A percentile compares a stretch with the other conserved stretches of the same genome.
These are phyloP conservation scores for Aspergillus egyptiacus DNA, from an alignment of 495 filamentous ascomycete species.

Conservation along the genomic window DNA sequence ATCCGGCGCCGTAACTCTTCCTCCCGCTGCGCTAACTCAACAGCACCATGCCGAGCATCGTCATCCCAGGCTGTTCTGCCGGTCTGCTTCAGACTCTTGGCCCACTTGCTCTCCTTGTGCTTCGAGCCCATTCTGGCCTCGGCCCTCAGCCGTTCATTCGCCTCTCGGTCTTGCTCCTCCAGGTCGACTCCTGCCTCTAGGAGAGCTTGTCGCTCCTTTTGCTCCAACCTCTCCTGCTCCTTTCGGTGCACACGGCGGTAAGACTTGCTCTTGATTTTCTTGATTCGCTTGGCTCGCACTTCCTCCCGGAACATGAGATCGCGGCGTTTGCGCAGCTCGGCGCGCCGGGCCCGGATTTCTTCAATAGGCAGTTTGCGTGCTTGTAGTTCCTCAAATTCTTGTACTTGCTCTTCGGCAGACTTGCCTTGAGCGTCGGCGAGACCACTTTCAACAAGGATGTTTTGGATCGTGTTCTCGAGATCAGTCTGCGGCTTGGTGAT, in stretches of 20 bases:
- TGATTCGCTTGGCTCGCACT: constrained; percentile 80
- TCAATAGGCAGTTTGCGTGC: constrained; percentile 58
- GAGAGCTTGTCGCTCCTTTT: constrained; percentile 64
- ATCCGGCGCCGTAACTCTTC: constrained; percentile 81
- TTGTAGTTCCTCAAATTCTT: constrained; percentile 64
- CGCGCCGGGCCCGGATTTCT: constrained; percentile 67
- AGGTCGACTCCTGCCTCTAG: constrained; percentile 59
- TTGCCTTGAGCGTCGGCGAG: constrained; percentile 55
- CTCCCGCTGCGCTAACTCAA: constrained; percentile 75
- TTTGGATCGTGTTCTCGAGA: constrained; percentile 75
- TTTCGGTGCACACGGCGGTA: constrained; percentile 89
- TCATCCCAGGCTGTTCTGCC: constrained; percentile 76
- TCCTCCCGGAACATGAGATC: constrained; percentile 92
- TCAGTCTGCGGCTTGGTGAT: constrained; percentile 61
- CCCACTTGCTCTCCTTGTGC: constrained; percentile 91
- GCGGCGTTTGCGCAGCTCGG: constrained; percentile 70
- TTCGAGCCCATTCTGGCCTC: constrained; percentile 83
- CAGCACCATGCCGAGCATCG: constrained; percentile 67
- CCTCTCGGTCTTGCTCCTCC: constrained; percentile 74
- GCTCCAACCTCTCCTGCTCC: constrained; percentile 65
- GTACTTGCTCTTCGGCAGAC: constrained; percentile 57
- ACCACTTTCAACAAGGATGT: constrained; percentile 84
- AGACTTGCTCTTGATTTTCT: constrained; percentile 96
- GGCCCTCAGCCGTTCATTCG: constrained; percentile 71
- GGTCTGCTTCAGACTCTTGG: constrained; percentile 76